A percentile compares a stretch with the other conserved stretches of the same genome.
These are phyloP conservation scores for Didymosphaeria variabile DNA, from an alignment of 2,329 filamentous ascomycete genomes.

Conservation along the genomic window DNA sequence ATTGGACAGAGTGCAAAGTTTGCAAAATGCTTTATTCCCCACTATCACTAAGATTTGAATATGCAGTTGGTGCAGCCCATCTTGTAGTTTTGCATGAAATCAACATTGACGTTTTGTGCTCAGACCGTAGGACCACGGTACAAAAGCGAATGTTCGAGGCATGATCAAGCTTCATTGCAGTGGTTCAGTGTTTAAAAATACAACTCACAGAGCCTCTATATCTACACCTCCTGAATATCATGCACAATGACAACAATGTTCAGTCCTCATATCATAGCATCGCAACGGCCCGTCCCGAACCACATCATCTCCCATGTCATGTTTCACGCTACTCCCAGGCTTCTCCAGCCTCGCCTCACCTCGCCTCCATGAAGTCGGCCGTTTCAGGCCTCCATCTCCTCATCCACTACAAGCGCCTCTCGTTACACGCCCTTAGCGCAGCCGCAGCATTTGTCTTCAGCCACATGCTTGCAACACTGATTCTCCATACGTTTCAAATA, in stretches of 20 bases:
- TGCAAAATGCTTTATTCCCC: too few relatives aligned
- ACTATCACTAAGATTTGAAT: too few relatives aligned
- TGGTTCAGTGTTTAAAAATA: too few relatives aligned
- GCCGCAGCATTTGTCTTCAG: neutral
- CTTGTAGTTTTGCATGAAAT: too few relatives aligned
- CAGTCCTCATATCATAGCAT: neutral
- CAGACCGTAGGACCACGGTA: too few relatives aligned
- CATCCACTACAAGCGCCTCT: neutral
- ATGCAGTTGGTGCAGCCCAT: too few relatives aligned
- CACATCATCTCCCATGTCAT: neutral
- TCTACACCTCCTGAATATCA: neutral
- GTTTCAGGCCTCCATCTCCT: slow-evolving; percentile 6
- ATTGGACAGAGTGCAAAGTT: too few relatives aligned
- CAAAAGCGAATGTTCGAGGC: too few relatives aligned
- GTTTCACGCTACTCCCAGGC: neutral
- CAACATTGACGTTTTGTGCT: too few relatives aligned
- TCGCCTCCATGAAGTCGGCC: neutral
- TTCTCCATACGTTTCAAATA: neutral
- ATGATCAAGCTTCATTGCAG: too few relatives aligned
- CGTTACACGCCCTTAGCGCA: slow-evolving; percentile 4
- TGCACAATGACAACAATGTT: neutral
- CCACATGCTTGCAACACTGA: neutral
- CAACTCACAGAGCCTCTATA: too few relatives aligned
- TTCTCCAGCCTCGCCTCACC: neutral
- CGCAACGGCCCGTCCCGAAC: slow-evolving; percentile 11